Percentiles rank a stretch among this genome's conserved stretches.
Evolutionary conservation across 345 rosid species (phyloP).

Genomic region (Arabis alpina): DNA sequence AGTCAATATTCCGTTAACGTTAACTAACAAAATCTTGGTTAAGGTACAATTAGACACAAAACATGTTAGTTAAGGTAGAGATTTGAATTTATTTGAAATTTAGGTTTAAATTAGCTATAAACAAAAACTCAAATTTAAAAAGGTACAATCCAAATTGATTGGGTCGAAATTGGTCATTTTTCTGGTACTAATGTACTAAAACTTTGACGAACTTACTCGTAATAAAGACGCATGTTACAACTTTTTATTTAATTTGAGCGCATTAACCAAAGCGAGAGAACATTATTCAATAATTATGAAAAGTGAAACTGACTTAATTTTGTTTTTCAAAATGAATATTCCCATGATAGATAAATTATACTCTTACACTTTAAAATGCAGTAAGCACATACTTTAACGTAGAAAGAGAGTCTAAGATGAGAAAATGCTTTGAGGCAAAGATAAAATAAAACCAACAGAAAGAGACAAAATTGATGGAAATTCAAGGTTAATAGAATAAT

Average conservation of each 20-base stretch:
- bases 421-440: slow-evolving; percentile 8
- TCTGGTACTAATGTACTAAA: not conserved
- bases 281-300: not conserved
- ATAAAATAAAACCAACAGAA: slow-evolving; percentile 39
- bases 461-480: slow-evolving; percentile 36
- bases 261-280: slow-evolving; percentile 18
- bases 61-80: no score
- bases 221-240: not conserved
- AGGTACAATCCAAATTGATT: no score
- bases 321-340: slow-evolving; percentile 1
- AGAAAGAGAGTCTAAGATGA: slow-evolving; percentile 20
- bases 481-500: slow-evolving; percentile 7
- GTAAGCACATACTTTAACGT: slow-evolving; percentile 32
- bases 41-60: no score
- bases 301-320: not conserved
- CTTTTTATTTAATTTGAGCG: not conserved
- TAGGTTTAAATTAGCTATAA: no score
- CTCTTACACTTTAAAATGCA: not conserved
- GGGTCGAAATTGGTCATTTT: no score
- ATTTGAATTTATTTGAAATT: no score
- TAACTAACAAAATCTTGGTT: no score
- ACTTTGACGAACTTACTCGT: not conserved
- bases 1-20: no score
- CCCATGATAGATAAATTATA: not conserved
- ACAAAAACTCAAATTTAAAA: no score